phyloP scores from a whole-genome alignment of 2,329 filamentous ascomycete species.

The Penicillium sp. region DNA sequence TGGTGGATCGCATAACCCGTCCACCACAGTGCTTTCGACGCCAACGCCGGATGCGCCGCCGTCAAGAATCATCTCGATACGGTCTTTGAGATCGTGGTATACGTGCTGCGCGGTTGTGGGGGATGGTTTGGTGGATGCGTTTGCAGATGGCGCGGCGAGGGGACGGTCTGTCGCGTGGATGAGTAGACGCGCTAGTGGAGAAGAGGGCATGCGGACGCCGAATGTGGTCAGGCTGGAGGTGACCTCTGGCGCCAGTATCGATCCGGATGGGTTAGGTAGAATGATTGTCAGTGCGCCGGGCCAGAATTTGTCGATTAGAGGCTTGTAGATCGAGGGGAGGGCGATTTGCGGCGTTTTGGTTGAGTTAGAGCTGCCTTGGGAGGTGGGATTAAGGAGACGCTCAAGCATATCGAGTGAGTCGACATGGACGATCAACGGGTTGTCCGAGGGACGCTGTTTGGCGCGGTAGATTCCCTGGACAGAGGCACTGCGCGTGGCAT shows the following conservation, averaged over 20 bases:
- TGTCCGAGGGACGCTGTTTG: slow-evolving; percentile 88
- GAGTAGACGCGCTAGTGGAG: slow-evolving; percentile 80
- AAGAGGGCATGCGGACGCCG: slow-evolving; percentile 84
- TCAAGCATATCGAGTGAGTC: slow-evolving; percentile 76
- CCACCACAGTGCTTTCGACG: slow-evolving; percentile 95
- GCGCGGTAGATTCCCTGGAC: slow-evolving; percentile 90
- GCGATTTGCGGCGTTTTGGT: slow-evolving; percentile 32
- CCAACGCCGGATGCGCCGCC: slow-evolving; percentile 84
- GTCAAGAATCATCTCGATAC: slow-evolving; percentile 84
- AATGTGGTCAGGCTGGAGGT: slow-evolving; percentile 84
- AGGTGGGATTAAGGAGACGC: slow-evolving; percentile 53
- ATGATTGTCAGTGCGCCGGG: slow-evolving; percentile 91
- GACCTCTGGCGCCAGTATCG: slow-evolving; percentile 81
- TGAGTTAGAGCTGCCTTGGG: slow-evolving; percentile 26
- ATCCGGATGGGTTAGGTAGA: slow-evolving; percentile 69
- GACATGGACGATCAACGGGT: slow-evolving; percentile 92
- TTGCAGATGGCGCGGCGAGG: slow-evolving; percentile 88
- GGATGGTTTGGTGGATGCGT: slow-evolving; percentile 88
- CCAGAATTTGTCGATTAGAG: slow-evolving; percentile 84
- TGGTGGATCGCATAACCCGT: slow-evolving; percentile 79
- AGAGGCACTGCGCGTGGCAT: slow-evolving; percentile 80
- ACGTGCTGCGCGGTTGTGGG: slow-evolving; percentile 91
- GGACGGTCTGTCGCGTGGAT: slow-evolving; percentile 76
- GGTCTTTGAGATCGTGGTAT: slow-evolving; percentile 74
- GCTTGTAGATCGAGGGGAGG: slow-evolving; percentile 73